Conservation (phyloP, 257 asterid genomes). For the Gentiana straminea region DNA sequence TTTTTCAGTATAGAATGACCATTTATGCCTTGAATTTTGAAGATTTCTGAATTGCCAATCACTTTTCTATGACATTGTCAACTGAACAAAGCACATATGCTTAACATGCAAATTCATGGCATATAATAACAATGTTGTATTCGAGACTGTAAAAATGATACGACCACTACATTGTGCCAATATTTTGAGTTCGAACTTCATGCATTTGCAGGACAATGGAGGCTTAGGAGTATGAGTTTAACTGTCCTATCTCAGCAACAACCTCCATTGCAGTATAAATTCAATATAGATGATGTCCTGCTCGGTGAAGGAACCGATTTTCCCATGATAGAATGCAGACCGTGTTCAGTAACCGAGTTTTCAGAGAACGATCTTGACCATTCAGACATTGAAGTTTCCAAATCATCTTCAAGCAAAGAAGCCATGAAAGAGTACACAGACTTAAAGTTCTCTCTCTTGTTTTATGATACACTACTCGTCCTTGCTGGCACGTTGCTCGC, state of each 20-base stretch:
- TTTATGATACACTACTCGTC: constrained; percentile 49
- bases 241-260: constrained; percentile 18
- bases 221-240: constrained; percentile 48
- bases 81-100: too few relatives aligned
- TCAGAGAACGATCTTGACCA: constrained; percentile 27
- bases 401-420: constrained; percentile 30
- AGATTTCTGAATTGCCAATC: too few relatives aligned
- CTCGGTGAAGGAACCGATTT: constrained; percentile 64
- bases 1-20: too few relatives aligned
- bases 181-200: too few relatives aligned
- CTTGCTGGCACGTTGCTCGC: constrained; percentile 46
- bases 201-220: constrained; percentile 66
- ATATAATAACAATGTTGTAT: too few relatives aligned
- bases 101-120: too few relatives aligned
- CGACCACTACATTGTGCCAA: too few relatives aligned
- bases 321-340: constrained; percentile 66
- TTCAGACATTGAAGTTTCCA: constrained; percentile 6
- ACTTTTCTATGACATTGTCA: too few relatives aligned
- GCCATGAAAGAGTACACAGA: constrained; percentile 76
- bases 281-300: constrained; percentile 47
- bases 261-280: constrained; percentile 28
- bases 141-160: too few relatives aligned
- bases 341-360: constrained; percentile 33
- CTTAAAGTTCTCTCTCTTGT: constrained; percentile 55
- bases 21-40: too few relatives aligned